Evolutionary conservation across 2,329 filamentous ascomycete species (phyloP), one percentile per base, ranked within the genome.

Genomic region (Xylariales sp.): DNA sequence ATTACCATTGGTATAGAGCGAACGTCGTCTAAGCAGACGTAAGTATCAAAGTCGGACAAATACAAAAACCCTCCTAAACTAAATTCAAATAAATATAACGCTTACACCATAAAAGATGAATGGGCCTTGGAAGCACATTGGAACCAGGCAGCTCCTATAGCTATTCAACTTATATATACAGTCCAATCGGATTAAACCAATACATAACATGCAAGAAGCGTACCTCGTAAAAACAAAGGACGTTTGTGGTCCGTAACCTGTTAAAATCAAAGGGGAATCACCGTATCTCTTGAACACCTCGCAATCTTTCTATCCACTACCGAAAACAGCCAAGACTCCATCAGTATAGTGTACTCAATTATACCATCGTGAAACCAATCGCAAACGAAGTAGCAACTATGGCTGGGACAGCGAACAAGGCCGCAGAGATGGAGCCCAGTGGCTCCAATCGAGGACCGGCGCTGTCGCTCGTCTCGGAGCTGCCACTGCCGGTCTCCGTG

Each of bases 341-440:
- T 60, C 52, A n/a, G 61, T 56, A 32, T 53, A 58, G 18, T 23
- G 34, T 58, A 32, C 48, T 48, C 48, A 7, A 56, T 64, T 70
- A 71, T 34, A 71, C 14, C n/a, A 71, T 36, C 6, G 67, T 68
- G 43, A 68, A 28, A 10, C 69, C 69, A 56, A 71, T 43, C 2
- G 69, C 69, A 18, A 71, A 68, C 5, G 67, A 71, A 12, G 69
- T 68, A 12, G 69, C 69, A 28, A 71, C 23, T 32, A 71, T 64
- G 23, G 67, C 64, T 39, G 69, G 67, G 52, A 71, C n/a, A 14
- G 64, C 69, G 30, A 71, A 62, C 43, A 69, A 5, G 54, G 43
- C 50, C 9, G 61, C 57, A 10, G 65, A 67, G 30, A 69, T 4
- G 7, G 67, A 69, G 34, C 61, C 53, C 12, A 71, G 14, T 9